These are phyloP conservation scores for Termitomyces sp. DNA, from an alignment of 768 basidiomycete species.

Conservation along the genomic window DNA sequence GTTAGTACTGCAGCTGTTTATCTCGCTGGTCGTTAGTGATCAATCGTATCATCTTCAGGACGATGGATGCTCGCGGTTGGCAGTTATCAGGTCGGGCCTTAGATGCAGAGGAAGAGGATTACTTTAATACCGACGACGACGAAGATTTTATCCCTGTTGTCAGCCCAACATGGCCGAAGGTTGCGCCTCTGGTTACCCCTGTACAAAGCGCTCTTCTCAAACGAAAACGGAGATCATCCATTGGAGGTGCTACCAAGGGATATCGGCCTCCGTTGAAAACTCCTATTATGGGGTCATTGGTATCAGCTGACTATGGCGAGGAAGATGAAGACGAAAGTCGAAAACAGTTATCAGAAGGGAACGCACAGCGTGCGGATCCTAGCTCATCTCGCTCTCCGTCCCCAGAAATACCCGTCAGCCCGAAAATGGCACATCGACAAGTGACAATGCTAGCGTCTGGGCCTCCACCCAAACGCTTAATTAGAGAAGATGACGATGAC, in stretches of 20 bases:
- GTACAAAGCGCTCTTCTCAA: constrained; percentile 39
- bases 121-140: constrained; percentile 88
- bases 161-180: constrained; percentile 30
- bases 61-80: constrained; percentile 35
- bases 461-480: constrained; percentile 40
- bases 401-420: constrained; percentile 28
- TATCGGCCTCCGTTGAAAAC: constrained; percentile 45
- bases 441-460: constrained; percentile 23
- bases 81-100: constrained; percentile 39
- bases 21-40: constrained; percentile 10
- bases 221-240: constrained; percentile 49
- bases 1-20: constrained; percentile 26
- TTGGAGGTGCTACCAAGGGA: constrained; percentile 37
- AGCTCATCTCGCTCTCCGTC: constrained; percentile 26
- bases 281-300: constrained; percentile 53
- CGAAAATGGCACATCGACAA: constrained; percentile 32
- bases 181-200: constrained; percentile 23
- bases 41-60: constrained; percentile 20
- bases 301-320: constrained; percentile 60
- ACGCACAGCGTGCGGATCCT: constrained; percentile 10
- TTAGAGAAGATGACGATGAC: constrained; percentile 46
- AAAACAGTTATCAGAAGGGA: not conserved
- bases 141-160: constrained; percentile 44
- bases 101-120: constrained; percentile 85
- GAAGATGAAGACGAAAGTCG: constrained; percentile 43